Percentiles rank a stretch among this genome's conserved stretches.
Evolutionary conservation across 257 asterid genomes (phyloP).

Genomic region (Osmanthus fragrans): DNA sequence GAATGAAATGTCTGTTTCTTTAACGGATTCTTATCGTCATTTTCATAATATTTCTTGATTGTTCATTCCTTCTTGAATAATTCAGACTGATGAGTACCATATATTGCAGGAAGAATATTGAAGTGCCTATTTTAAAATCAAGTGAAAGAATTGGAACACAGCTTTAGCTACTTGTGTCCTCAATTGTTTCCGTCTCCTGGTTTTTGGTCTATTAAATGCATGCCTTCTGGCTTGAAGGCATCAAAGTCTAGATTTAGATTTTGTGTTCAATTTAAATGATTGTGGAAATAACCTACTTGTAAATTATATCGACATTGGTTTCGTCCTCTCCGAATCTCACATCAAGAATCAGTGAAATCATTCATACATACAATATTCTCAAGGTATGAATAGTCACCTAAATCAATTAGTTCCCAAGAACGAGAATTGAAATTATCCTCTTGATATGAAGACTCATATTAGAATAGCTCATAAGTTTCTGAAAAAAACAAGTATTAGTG

Average conservation of each 20-base stretch:
- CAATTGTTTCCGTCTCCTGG: constrained; percentile 92
- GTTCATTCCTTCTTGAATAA: constrained; percentile 20
- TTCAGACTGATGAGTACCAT: too few relatives aligned
- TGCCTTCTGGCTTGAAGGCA: constrained; percentile 29
- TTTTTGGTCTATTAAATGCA: constrained; percentile 53
- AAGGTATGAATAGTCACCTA: constrained; percentile 50
- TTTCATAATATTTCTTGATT: neutral
- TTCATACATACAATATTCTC: constrained; percentile 90
- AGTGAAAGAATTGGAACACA: constrained; percentile 84
- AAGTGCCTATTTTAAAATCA: constrained; percentile 79
- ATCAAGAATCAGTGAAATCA: constrained; percentile 33
- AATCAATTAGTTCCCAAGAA: neutral
- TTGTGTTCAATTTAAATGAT: neutral
- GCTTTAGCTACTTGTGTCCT: constrained; percentile 83
- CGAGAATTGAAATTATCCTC: neutral
- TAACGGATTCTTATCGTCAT: neutral
- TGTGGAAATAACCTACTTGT: neutral
- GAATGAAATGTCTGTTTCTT: constrained; percentile 71
- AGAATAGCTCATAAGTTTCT: neutral
- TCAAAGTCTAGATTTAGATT: constrained; percentile 13
- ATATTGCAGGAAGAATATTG: constrained; percentile 81
- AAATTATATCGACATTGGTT: constrained; percentile 23
- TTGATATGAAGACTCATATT: neutral
- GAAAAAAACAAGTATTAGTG: neutral
- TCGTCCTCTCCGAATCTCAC: constrained; percentile 47